A percentile compares a stretch with the other conserved stretches of the same genome.
Evolutionary conservation across 2,329 filamentous ascomycete genomes (phyloP).

Genomic region (Colletotrichum melonis): DNA sequence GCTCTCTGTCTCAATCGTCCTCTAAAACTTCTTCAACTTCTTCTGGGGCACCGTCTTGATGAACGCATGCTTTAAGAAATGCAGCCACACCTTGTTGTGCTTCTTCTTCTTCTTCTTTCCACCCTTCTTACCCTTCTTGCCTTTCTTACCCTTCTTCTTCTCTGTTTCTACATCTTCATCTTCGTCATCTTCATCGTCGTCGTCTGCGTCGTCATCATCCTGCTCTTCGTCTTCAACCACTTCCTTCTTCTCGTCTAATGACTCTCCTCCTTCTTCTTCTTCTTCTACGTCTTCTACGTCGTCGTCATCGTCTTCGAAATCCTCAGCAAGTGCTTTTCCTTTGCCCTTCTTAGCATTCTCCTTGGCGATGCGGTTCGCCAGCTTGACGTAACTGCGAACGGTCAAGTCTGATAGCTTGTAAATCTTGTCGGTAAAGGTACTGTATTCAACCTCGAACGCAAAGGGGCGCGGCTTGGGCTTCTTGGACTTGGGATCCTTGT

Average conservation of each 20-base stretch:
- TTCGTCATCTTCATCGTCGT: slow-evolving; percentile 40
- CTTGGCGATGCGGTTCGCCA: slow-evolving; percentile 83
- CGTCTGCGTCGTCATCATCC: slow-evolving; percentile 42
- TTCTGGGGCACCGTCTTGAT: slow-evolving; percentile 76
- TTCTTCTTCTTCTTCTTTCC: slow-evolving; percentile 59
- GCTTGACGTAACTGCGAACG: slow-evolving; percentile 80
- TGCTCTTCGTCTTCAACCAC: slow-evolving; percentile 43
- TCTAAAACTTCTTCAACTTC: slow-evolving; percentile 65
- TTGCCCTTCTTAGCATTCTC: slow-evolving; percentile 36
- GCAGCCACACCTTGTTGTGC: slow-evolving; percentile 79
- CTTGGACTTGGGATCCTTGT: slow-evolving; percentile 64
- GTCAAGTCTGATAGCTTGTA: slow-evolving; percentile 87
- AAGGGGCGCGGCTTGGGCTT: slow-evolving; percentile 73
- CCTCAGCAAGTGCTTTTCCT: slow-evolving; percentile 38
- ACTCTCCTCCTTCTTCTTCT: slow-evolving; percentile 36
- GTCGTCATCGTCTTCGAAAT: slow-evolving; percentile 41
- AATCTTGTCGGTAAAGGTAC: slow-evolving; percentile 79
- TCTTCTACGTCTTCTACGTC: slow-evolving; percentile 32
- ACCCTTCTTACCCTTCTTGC: slow-evolving; percentile 52
- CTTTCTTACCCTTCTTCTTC: slow-evolving; percentile 57
- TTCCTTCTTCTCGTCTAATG: slow-evolving; percentile 39
- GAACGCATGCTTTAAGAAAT: slow-evolving; percentile 83
- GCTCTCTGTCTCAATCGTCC: background rate
- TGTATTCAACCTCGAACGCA: slow-evolving; percentile 85
- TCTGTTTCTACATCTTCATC: slow-evolving; percentile 50